Base-by-base conservation (phyloP, 306 rosid species). In the Ceratonia siliqua region DNA sequence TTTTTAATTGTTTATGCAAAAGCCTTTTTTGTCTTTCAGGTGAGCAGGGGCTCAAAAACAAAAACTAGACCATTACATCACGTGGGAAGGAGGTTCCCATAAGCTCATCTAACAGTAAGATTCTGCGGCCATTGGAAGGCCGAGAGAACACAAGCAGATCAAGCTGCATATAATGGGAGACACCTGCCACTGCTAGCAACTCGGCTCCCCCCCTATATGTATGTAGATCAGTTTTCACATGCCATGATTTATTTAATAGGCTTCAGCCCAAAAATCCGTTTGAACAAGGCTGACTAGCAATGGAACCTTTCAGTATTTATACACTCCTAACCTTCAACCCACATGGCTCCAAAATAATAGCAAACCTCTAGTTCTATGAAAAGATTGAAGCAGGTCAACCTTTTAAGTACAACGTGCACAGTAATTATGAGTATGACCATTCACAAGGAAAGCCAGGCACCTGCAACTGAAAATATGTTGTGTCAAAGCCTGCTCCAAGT, bases 401-500 rank as follows among this genome's bases (percentile, higher is more conserved):
- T 33, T 43, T 57, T 33, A 65, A 45, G 39, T 32, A 62, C 57
- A 35, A 7, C 63, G 21, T 21, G 17, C 33, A 67, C 67, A 72
- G 69, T 62, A 77, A 33, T 62, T 9, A 12, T 56, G 55, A 33
- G 56, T 9, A 12, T 56, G 55, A 81, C 59, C 77, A 64, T 68
- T 70, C 78, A 74, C 76, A 64, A 72, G 48, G 73, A 54, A 72
- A 83, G 21, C 66, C 66, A 78, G 28, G 73, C 74, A 89, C 98
- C 98, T 95, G 95, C 89, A 95, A 84, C 85, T 92, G 99, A 78
- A 95, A 94, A 82, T 81, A 92, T 21, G 92, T 92, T 3, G 97
- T 92, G 72, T 90, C 97, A 81, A 94, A 92, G 22, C 96, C 99
- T 71, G 96, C 97, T 75, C 96, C 99, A 71, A 94, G 93, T 53